These are phyloP conservation scores for Auxenochlorella protothecoides DNA, from an alignment of 139 green algal species.

Conservation along the genomic window DNA sequence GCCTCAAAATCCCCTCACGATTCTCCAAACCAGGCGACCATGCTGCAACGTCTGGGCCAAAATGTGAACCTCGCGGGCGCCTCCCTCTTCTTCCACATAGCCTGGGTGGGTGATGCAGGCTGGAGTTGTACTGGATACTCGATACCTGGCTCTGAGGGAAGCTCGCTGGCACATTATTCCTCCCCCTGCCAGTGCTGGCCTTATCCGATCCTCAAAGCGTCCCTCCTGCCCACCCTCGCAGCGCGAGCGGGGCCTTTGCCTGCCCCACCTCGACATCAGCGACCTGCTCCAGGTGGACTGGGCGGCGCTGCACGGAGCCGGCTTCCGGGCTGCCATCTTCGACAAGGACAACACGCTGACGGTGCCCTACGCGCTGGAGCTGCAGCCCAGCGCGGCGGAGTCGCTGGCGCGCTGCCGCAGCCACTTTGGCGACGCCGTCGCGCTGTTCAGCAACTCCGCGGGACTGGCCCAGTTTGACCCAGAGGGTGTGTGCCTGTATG, in stretches of 20 bases:
- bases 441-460: constrained; percentile 86
- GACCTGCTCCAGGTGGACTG: constrained; percentile 64
- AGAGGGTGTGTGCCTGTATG: constrained; percentile 31
- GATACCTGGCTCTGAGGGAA: too few species aligned
- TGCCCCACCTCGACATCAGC: constrained; percentile 55
- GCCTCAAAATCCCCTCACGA: too few species aligned
- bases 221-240: neutral
- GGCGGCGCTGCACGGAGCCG: constrained; percentile 45
- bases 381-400: constrained; percentile 23
- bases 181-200: too few species aligned
- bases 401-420: constrained; percentile 39
- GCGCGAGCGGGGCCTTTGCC: neutral
- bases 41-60: constrained; percentile 38
- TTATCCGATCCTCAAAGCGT: too few species aligned
- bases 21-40: neutral
- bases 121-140: too few species aligned
- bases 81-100: constrained; percentile 48
- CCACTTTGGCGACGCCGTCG: constrained; percentile 53
- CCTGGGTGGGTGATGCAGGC: constrained; percentile 30
- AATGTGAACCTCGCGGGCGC: constrained; percentile 68
- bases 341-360: constrained; percentile 98
- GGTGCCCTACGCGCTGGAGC: constrained; percentile 51
- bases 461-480: constrained; percentile 85
- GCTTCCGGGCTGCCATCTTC: constrained; percentile 74
- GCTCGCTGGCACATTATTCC: too few species aligned